phyloP scores from a whole-genome alignment of 176 grass and related monocot genomes.

The Bothriochloa decipiens region DNA sequence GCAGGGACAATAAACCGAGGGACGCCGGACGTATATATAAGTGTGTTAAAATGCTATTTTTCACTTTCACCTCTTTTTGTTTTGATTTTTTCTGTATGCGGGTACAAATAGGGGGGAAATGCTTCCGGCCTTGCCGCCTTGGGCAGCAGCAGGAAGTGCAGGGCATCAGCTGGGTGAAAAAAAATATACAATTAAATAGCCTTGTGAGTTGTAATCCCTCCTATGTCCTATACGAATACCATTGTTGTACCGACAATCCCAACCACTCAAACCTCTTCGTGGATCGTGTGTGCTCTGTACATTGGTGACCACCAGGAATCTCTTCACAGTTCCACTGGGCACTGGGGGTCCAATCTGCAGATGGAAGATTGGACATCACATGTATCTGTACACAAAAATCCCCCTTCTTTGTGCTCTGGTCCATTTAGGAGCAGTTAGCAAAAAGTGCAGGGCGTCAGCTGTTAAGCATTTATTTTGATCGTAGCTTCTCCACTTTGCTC shows the following conservation, averaged over 20 bases:
- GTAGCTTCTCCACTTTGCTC: slow-evolving; percentile 21
- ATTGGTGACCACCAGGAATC: slow-evolving; percentile 29
- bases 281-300: slow-evolving; percentile 42
- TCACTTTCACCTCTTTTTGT: neutral
- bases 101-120: slow-evolving; percentile 12
- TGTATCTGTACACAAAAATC: slow-evolving; percentile 22
- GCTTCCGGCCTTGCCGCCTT: slow-evolving; percentile 41
- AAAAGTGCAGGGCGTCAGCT: slow-evolving; percentile 6
- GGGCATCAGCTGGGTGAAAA: slow-evolving; percentile 34
- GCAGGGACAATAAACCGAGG: neutral
- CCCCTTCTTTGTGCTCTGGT: slow-evolving; percentile 20
- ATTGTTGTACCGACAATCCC: slow-evolving; percentile 35
- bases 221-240: slow-evolving; percentile 49
- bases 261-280: slow-evolving; percentile 37
- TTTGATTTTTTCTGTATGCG: slow-evolving; percentile 27
- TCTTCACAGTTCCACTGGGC: slow-evolving; percentile 17
- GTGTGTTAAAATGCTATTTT: slow-evolving; percentile 9
- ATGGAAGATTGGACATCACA: slow-evolving; percentile 5
- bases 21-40: no score
- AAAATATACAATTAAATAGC: slow-evolving; percentile 57
- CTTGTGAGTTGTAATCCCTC: slow-evolving; percentile 41
- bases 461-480: neutral
- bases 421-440: slow-evolving; percentile 10
- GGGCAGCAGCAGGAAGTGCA: slow-evolving; percentile 26
- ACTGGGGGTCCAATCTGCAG: neutral